Evolutionary conservation across 2,329 filamentous ascomycete species (phyloP).

Genomic region (Penicillium italicum): DNA sequence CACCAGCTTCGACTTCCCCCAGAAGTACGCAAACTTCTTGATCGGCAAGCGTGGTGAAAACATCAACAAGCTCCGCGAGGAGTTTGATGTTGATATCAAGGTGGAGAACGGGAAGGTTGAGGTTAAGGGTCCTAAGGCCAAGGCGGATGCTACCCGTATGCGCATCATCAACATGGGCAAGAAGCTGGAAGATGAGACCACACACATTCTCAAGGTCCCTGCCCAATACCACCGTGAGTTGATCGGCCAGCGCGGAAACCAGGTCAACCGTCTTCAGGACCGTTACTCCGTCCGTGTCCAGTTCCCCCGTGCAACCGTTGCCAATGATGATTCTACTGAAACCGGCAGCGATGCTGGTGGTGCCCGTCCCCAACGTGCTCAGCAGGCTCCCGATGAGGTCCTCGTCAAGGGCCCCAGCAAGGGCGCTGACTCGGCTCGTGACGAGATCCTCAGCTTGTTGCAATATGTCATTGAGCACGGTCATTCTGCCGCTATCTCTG

Average conservation of each 20-base stretch:
- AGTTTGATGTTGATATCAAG: conserved; percentile 74
- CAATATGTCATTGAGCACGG: conserved; percentile 91
- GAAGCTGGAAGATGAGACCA: conserved; percentile 86
- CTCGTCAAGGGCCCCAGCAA: conserved; percentile 86
- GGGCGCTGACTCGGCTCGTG: conserved; percentile 85
- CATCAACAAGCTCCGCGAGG: conserved; percentile 65
- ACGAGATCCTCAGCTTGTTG: conserved; percentile 82
- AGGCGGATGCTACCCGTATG: conserved; percentile 79
- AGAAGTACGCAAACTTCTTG: conserved; percentile 87
- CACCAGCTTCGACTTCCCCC: conserved; percentile 84
- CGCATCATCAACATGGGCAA: conserved; percentile 77
- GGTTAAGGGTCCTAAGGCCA: conserved; percentile 91
- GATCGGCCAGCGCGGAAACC: conserved; percentile 80
- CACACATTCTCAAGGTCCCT: conserved; percentile 81
- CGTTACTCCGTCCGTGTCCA: conserved; percentile 93
- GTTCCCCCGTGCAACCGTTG: conserved; percentile 66
- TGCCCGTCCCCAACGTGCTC: conserved; percentile 57
- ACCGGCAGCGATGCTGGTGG: conserved; percentile 63
- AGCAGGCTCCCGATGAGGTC: conserved; percentile 84
- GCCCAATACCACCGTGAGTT: conserved; percentile 91
- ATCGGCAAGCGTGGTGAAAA: conserved; percentile 66
- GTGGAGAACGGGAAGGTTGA: conserved; percentile 92
- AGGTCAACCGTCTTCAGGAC: conserved; percentile 87
- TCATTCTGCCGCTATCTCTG: conserved; percentile 70
- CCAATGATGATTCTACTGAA: conserved; percentile 61